These are phyloP conservation scores for Pholiota conissans DNA, from an alignment of 768 basidiomycete genomes.

Conservation along the genomic window DNA sequence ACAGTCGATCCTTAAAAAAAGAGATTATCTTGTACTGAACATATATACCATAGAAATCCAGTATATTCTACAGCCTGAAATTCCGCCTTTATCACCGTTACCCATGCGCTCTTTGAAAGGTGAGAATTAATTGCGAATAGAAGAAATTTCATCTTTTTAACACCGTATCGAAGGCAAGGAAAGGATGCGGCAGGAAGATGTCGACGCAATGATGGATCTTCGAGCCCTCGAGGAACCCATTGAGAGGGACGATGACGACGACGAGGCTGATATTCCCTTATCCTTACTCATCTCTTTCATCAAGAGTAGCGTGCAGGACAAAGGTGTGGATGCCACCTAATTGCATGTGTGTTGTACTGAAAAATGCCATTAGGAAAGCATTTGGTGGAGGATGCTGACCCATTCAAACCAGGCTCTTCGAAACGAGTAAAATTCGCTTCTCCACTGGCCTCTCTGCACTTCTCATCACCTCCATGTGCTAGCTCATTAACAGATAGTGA, in stretches of 20 bases:
- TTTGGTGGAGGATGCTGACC: background rate
- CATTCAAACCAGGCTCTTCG: background rate
- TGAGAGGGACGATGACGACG: background rate
- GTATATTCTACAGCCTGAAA: background rate
- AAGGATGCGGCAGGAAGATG: background rate
- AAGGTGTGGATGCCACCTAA: background rate
- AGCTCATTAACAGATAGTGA: too few relatives aligned
- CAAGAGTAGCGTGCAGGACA: background rate
- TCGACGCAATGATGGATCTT: background rate
- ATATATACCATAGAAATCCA: too few relatives aligned
- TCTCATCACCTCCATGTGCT: too few relatives aligned
- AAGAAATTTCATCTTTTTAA: background rate
- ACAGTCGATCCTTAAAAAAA: too few relatives aligned
- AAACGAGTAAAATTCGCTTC: slow-evolving; percentile 1
- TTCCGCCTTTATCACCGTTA: background rate
- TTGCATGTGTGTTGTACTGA: background rate
- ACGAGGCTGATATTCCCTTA: too few relatives aligned
- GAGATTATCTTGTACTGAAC: too few relatives aligned
- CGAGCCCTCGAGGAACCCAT: background rate
- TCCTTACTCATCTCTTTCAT: too few relatives aligned
- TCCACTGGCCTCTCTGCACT: too few relatives aligned
- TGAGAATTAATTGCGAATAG: background rate
- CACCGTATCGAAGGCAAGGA: background rate
- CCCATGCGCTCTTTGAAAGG: background rate
- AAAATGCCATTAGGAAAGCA: slow-evolving; percentile 3